A percentile compares a stretch with the other conserved stretches of the same genome.
These are phyloP conservation scores for Arthrobotrys iridis DNA, from an alignment of 2,329 filamentous ascomycete species.

Conservation along the genomic window DNA sequence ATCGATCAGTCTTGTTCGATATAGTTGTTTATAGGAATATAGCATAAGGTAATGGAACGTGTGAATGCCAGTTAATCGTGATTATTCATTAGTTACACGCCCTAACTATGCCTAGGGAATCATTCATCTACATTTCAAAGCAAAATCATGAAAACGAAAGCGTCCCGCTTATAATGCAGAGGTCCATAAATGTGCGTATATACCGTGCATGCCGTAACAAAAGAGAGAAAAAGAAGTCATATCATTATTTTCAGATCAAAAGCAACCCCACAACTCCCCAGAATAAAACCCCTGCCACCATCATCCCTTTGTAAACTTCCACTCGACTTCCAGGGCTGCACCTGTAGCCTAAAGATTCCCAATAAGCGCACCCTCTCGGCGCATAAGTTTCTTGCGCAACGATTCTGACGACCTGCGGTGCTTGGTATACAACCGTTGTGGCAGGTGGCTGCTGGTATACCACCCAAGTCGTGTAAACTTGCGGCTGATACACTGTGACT, in stretches of 20 bases:
- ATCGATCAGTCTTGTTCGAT: background rate
- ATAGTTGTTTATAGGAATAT: background rate
- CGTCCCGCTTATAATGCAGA: constrained; percentile 1
- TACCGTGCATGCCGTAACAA: background rate
- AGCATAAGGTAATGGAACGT: background rate
- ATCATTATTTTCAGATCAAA: too few relatives aligned
- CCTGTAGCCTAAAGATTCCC: constrained; percentile 45
- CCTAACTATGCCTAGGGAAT: constrained; percentile 5
- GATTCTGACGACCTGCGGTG: constrained; percentile 41
- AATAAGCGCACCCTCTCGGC: constrained; percentile 50
- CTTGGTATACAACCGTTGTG: constrained; percentile 42
- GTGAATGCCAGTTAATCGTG: background rate
- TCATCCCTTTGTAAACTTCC: constrained; percentile 7
- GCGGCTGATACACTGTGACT: constrained; percentile 23
- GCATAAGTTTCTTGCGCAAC: constrained; percentile 37
- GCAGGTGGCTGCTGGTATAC: constrained; percentile 38
- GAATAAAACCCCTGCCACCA: constrained; percentile 13
- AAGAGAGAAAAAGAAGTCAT: constrained; percentile 1
- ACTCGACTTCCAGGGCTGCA: constrained; percentile 39
- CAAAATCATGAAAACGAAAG: background rate
- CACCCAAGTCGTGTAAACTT: constrained; percentile 49
- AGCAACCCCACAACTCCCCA: constrained; percentile 24
- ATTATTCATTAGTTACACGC: constrained; percentile 7
- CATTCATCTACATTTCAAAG: constrained; percentile 1
- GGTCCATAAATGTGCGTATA: background rate